Percentiles rank a stretch among this genome's conserved stretches.
Evolutionary conservation across 768 basidiomycete species (phyloP).

Genomic region (Tephrocybe sp.): DNA sequence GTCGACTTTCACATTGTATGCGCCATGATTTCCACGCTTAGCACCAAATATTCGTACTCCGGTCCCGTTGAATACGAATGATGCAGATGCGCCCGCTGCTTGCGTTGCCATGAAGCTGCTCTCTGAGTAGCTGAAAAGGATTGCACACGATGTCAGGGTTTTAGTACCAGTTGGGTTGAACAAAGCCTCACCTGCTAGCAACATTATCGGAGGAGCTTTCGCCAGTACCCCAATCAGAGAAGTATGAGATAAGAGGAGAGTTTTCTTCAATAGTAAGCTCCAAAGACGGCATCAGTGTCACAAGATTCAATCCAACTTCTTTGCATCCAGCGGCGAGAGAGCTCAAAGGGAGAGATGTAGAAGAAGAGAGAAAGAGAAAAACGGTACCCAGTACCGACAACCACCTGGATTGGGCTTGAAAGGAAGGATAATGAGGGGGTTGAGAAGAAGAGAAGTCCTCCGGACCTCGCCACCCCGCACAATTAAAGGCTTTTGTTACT

Average conservation of each 20-base stretch:
- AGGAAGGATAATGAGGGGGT: background rate
- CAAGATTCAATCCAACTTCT: background rate
- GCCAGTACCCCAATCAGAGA: conserved; percentile 11
- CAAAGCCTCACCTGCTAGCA: conserved; percentile 6
- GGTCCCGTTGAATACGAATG: conserved; percentile 48
- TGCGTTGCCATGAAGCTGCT: conserved; percentile 40
- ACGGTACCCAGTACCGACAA: background rate
- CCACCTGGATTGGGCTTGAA: background rate
- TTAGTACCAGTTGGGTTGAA: background rate
- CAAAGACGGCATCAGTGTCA: conserved; percentile 12
- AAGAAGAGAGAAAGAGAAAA: background rate
- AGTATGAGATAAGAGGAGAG: conserved; percentile 17
- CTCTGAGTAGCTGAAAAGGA: conserved; percentile 29
- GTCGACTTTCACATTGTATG: conserved; percentile 43
- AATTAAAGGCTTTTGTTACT: background rate
- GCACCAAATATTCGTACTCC: conserved; percentile 49
- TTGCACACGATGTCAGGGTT: background rate
- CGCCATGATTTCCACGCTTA: conserved; percentile 45
- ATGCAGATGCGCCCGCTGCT: conserved; percentile 27
- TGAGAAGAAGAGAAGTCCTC: background rate
- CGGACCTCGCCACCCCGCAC: background rate
- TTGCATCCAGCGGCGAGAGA: background rate
- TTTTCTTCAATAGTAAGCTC: conserved; percentile 16
- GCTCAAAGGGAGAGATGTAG: background rate
- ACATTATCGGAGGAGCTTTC: background rate